Evolutionary conservation across 441 rosid genomes (phyloP), one percentile per base, ranked within the genome.

Genomic region (Gossypium davidsonii): DNA sequence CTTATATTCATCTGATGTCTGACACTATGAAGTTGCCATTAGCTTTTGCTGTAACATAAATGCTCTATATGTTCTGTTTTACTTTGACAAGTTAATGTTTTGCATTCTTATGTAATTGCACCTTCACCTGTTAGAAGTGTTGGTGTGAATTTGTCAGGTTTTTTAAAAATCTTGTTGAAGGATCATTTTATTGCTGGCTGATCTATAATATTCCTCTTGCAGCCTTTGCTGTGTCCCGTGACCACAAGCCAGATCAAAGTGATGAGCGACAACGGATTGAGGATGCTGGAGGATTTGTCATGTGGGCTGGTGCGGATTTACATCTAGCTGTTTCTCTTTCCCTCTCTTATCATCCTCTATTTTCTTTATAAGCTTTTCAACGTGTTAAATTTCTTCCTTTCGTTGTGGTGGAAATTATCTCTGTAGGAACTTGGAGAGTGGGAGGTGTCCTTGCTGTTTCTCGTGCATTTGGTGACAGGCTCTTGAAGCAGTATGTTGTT

Each of bases 381-480:
- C 3, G 9, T 34, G 28, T 18, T 53, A 15, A 63, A 49, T 66
- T 34, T 61, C 55, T 62, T 15, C 58, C 39, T 20, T 21, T 4
- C 26, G 6, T 25, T 57, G 31, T 78, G 52, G 66, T 52, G 73
- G 74, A 65, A 75, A 72, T 62, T 17, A 0, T 80, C 10, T 77
- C 37, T 25, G 49, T 74, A 91, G 99, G 99, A 70, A 95, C 98
- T 73, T 95, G 99, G 99, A 88, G 99, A 79, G 99, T 93, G 51
- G 99, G 97, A 70, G 99, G 99, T 18, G 98, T 95, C 64, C 97
- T 95, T 79, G 99, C 99, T 31, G 98, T 95, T 76, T 95, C 99
- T 75, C 98, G 99, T 70, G 99, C 99, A 73, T 95, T 95, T 86
- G 99, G 99, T 61, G 98, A 95, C 81, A 85, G 91, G 79, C 90